Evolutionary conservation across 345 rosid genomes (phyloP).

Genomic region (Acer negundo): DNA sequence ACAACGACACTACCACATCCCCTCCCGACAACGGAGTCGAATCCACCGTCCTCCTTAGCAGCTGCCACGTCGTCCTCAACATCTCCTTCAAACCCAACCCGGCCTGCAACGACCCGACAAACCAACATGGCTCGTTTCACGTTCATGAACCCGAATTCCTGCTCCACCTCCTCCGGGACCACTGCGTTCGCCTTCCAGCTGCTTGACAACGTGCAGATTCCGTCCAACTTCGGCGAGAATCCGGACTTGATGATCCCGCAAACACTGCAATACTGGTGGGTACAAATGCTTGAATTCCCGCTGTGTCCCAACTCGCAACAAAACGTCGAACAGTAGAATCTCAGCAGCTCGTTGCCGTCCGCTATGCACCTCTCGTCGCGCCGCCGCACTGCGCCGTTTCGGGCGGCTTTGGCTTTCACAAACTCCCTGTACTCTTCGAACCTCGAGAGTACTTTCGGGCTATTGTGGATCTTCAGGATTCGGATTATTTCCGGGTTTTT

Average conservation of each 20-base stretch:
- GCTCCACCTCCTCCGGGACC: slow-evolving; percentile 74
- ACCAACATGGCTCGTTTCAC: slow-evolving; percentile 92
- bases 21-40: slow-evolving; percentile 70
- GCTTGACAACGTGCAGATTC: slow-evolving; percentile 71
- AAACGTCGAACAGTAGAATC: slow-evolving; percentile 88
- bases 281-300: slow-evolving; percentile 58
- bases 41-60: slow-evolving; percentile 64
- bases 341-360: slow-evolving; percentile 93
- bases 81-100: slow-evolving; percentile 61
- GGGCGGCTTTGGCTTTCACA: slow-evolving; percentile 70
- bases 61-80: slow-evolving; percentile 42
- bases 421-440: slow-evolving; percentile 92
- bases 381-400: slow-evolving; percentile 35
- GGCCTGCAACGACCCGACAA: slow-evolving; percentile 82
- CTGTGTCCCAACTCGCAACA: slow-evolving; percentile 70
- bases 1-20: slow-evolving; percentile 36
- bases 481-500: slow-evolving; percentile 56
- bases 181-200: slow-evolving; percentile 90
- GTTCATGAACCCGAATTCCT: slow-evolving; percentile 91
- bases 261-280: slow-evolving; percentile 74
- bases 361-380: slow-evolving; percentile 91
- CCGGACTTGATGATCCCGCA: slow-evolving; percentile 85
- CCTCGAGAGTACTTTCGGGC: slow-evolving; percentile 64
- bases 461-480: slow-evolving; percentile 83
- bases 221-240: slow-evolving; percentile 89